A percentile compares a stretch with the other conserved stretches of the same genome.
Conservation (phyloP, 129 eudicot species). For the Scalesia atractyloides region DNA sequence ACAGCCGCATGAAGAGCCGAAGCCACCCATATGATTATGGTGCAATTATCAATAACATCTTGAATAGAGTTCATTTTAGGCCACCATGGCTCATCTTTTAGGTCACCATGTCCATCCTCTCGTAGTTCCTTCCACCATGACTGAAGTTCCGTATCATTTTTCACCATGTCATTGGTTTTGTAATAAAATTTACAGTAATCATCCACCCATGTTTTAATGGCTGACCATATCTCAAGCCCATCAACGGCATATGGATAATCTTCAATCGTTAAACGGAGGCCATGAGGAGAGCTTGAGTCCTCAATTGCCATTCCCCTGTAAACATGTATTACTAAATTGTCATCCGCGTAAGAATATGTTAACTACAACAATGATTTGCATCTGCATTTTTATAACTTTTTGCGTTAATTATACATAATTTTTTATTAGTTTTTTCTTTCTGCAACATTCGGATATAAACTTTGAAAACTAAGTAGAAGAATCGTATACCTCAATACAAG, state of each 20-base stretch:
- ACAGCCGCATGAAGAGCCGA: slow-evolving; percentile 72
- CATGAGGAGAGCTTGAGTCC: slow-evolving; percentile 41
- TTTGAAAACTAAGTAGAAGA: neutral
- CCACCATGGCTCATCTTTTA: slow-evolving; percentile 65
- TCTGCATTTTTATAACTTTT: too few species aligned
- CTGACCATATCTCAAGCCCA: slow-evolving; percentile 63
- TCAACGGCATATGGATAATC: slow-evolving; percentile 67
- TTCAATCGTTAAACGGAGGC: slow-evolving; percentile 48
- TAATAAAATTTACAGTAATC: slow-evolving; percentile 54
- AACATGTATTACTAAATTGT: neutral
- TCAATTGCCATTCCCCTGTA: slow-evolving; percentile 63
- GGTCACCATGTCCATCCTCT: slow-evolving; percentile 59
- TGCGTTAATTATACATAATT: too few species aligned
- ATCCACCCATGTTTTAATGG: slow-evolving; percentile 49
- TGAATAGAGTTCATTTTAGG: slow-evolving; percentile 39
- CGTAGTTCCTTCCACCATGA: slow-evolving; percentile 61
- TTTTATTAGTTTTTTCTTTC: too few species aligned
- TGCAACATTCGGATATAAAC: neutral
- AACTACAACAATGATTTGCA: too few species aligned
- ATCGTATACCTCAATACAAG: slow-evolving; percentile 49
- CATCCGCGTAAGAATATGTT: too few species aligned
- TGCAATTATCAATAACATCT: slow-evolving; percentile 43
- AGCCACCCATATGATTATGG: slow-evolving; percentile 57
- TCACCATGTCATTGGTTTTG: slow-evolving; percentile 37
- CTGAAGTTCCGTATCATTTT: slow-evolving; percentile 49